Evolutionary conservation across 768 basidiomycete species (phyloP).

Genomic region (Hygrocybe coccinea): DNA sequence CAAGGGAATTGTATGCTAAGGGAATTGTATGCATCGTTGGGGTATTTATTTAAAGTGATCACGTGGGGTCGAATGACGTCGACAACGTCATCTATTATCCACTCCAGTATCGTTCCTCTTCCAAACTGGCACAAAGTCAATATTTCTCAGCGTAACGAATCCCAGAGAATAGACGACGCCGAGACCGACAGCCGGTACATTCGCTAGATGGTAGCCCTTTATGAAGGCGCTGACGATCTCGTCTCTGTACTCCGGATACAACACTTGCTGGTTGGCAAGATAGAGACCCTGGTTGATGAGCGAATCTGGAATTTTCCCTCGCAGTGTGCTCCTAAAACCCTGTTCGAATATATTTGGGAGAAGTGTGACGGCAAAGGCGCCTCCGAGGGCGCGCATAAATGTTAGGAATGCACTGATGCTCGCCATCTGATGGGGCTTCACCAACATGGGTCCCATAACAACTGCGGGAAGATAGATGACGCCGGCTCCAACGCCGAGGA

Average conservation of each 20-base stretch:
- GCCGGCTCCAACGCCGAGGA: neutral
- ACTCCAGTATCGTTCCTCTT: too few relatives aligned
- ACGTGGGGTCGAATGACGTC: too few relatives aligned
- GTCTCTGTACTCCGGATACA: too few relatives aligned
- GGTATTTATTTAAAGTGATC: too few relatives aligned
- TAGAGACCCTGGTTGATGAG: neutral
- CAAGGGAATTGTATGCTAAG: too few relatives aligned
- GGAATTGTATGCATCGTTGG: too few relatives aligned
- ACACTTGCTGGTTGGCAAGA: neutral
- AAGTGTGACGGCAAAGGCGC: neutral
- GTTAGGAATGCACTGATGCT: neutral
- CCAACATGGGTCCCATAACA: neutral
- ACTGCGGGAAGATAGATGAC: neutral
- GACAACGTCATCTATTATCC: too few relatives aligned
- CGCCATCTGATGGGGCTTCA: neutral
- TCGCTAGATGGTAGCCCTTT: neutral
- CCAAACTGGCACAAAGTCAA: neutral
- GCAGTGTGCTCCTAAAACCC: neutral
- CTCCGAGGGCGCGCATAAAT: neutral
- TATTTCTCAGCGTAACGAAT: neutral
- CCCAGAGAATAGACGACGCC: neutral
- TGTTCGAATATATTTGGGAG: neutral
- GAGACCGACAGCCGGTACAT: neutral
- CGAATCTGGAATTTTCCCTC: neutral
- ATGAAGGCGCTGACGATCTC: neutral